Conservation (phyloP, 768 basidiomycete genomes). For the Guyanaporus albipodus region DNA sequence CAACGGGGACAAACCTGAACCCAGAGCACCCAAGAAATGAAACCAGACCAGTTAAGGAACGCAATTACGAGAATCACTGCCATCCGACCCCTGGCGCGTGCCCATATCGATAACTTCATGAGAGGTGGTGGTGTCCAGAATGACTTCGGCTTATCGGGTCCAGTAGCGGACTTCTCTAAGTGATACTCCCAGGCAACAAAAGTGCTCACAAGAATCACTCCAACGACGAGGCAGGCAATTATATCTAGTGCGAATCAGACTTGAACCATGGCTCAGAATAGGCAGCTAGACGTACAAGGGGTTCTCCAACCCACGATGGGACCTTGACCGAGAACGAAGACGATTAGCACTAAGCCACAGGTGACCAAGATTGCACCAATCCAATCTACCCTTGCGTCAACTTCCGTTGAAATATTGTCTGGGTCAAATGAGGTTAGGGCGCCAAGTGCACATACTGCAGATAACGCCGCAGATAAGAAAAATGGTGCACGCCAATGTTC, state of each 20-base stretch:
- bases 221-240: conserved; percentile 61
- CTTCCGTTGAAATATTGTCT: conserved; percentile 42
- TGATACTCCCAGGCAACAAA: conserved; percentile 68
- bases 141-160: conserved; percentile 16
- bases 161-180: conserved; percentile 40
- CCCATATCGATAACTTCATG: conserved; percentile 62
- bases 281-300: conserved; percentile 36
- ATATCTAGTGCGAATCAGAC: conserved; percentile 46
- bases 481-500: conserved; percentile 65
- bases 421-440: conserved; percentile 58
- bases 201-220: conserved; percentile 47
- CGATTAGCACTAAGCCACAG: conserved; percentile 60
- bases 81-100: conserved; percentile 57
- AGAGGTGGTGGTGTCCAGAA: conserved; percentile 52
- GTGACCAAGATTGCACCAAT: conserved; percentile 67
- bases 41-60: conserved; percentile 60
- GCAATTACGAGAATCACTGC: conserved; percentile 60
- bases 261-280: conserved; percentile 19
- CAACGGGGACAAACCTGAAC: conserved; percentile 31
- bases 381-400: conserved; percentile 65
- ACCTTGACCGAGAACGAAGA: conserved; percentile 71
- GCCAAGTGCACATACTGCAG: conserved; percentile 46
- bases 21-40: conserved; percentile 54
- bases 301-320: conserved; percentile 63
- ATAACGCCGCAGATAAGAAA: conserved; percentile 58